phyloP scores from a whole-genome alignment of 305 asterid species.

The Coffea humblotiana region DNA sequence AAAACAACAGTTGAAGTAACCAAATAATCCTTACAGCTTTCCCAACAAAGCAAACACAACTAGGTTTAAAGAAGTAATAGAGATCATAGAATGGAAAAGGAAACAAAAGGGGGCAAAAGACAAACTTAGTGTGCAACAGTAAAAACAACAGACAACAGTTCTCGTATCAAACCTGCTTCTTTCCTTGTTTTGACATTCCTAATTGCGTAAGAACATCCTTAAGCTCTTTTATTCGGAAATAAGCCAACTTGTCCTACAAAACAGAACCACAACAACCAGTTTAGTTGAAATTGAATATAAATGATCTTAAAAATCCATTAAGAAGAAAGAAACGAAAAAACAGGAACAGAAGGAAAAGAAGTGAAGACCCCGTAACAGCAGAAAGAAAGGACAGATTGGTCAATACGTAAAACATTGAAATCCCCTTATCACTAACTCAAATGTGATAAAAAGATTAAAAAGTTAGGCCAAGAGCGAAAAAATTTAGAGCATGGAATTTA shows the following conservation, averaged over 20 bases:
- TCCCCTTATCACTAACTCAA: background rate
- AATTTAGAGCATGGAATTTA: background rate
- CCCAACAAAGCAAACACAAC: background rate
- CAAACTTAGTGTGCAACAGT: background rate
- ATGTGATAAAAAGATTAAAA: background rate
- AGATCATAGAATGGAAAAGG: background rate
- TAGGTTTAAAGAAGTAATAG: background rate
- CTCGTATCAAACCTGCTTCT: conserved; percentile 78
- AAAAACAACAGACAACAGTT: background rate
- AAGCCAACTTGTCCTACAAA: conserved; percentile 77
- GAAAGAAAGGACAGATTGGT: background rate
- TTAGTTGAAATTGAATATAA: conserved; percentile 5
- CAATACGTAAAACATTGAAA: background rate
- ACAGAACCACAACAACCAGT: conserved; percentile 17
- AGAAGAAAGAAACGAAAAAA: background rate
- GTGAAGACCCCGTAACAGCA: background rate
- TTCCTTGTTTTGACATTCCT: conserved; percentile 92
- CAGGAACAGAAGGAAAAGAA: too few relatives aligned
- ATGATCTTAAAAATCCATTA: background rate
- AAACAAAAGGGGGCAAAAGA: background rate
- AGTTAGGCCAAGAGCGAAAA: background rate
- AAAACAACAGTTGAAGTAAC: background rate
- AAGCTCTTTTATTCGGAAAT: conserved; percentile 94
- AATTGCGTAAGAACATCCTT: conserved; percentile 87
- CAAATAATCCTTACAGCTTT: background rate